Percentiles rank a stretch among this genome's conserved stretches.
Conservation (phyloP, 345 rosid species). For the Punica granatum region DNA sequence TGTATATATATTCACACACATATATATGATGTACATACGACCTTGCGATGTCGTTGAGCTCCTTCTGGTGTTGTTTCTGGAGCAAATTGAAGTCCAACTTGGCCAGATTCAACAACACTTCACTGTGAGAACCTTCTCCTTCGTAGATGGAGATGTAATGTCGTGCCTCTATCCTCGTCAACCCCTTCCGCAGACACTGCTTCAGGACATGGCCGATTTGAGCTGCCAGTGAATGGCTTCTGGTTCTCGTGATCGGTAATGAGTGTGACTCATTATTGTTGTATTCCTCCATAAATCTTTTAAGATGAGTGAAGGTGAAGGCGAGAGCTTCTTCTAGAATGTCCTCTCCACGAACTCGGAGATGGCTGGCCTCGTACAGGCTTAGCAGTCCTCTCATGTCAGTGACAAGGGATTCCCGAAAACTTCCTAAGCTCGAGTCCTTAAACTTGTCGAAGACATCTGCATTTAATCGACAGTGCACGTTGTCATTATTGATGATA, state of each 20-base stretch:
- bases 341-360: slow-evolving; percentile 22
- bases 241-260: neutral
- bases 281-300: neutral
- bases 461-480: neutral
- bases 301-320: slow-evolving; percentile 21
- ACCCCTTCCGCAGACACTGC: slow-evolving; percentile 4
- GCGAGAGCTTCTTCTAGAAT: slow-evolving; percentile 28
- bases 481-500: neutral
- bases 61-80: slow-evolving; percentile 10
- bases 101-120: slow-evolving; percentile 12
- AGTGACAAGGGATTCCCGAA: neutral
- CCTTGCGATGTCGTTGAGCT: slow-evolving; percentile 5
- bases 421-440: slow-evolving; percentile 15
- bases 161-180: slow-evolving; percentile 14
- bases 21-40: neutral
- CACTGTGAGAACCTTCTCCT: slow-evolving; percentile 3
- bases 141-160: slow-evolving; percentile 15
- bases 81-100: slow-evolving; percentile 18
- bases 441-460: slow-evolving; percentile 25
- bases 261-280: neutral
- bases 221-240: neutral
- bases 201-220: slow-evolving; percentile 7
- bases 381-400: slow-evolving; percentile 8
- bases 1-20: too few relatives aligned
- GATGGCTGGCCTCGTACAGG: slow-evolving; percentile 34